Conservation (phyloP, 495 filamentous ascomycete genomes). For the Extremus antarcticus region DNA sequence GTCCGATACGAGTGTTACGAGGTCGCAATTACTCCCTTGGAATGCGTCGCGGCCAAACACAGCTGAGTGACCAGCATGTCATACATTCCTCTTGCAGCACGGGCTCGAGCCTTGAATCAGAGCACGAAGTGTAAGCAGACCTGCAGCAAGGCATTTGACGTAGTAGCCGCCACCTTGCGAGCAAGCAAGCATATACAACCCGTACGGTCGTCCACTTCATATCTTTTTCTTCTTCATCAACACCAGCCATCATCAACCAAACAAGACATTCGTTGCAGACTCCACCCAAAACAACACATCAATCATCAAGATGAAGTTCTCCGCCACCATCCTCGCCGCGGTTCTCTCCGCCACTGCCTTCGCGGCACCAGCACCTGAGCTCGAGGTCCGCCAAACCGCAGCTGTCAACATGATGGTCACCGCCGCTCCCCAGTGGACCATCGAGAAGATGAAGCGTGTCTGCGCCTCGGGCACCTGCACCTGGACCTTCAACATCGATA, state of each 20-base stretch:
- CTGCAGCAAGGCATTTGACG: not conserved
- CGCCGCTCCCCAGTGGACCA: conserved; percentile 2
- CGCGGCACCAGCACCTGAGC: not conserved
- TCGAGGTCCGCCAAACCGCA: not conserved
- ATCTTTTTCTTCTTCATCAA: not conserved
- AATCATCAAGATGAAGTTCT: conserved; percentile 3
- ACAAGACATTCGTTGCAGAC: not conserved
- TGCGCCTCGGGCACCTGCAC: not conserved
- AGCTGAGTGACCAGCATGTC: not conserved
- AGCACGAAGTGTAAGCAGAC: not conserved
- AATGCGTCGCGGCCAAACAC: not conserved
- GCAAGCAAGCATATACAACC: not conserved
- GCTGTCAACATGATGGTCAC: not conserved
- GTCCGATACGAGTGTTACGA: not conserved
- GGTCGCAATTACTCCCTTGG: not conserved
- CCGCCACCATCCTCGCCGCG: not conserved
- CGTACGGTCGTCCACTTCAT: not conserved
- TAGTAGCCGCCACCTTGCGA: not conserved
- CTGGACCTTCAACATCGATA: not conserved
- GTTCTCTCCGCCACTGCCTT: not conserved
- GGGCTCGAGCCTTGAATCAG: not conserved
- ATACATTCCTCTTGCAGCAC: not conserved
- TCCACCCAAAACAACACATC: not conserved
- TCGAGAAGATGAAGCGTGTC: not conserved
- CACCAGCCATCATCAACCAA: not conserved